Conservation (phyloP, 148 eudicot genomes). For the Vaccinium myrtillus region DNA sequence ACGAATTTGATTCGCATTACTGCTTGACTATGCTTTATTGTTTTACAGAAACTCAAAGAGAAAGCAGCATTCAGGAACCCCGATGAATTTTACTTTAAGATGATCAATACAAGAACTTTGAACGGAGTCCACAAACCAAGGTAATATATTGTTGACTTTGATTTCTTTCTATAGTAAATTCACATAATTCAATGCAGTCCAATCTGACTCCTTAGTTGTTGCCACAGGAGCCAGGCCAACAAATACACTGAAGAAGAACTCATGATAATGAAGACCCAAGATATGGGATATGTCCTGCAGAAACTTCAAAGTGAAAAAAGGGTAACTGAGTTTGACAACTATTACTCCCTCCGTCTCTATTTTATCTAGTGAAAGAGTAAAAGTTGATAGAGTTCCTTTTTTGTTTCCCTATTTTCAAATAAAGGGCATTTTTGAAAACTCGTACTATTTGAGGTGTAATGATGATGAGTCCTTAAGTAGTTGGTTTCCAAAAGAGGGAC, state of each 20-base stretch:
- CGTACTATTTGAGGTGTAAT: neutral
- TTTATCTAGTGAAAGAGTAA: neutral
- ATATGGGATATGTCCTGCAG: constrained; percentile 70
- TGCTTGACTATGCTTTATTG: neutral
- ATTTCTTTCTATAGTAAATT: neutral
- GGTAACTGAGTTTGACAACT: constrained; percentile 27
- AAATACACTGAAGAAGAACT: constrained; percentile 70
- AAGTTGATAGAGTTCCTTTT: neutral
- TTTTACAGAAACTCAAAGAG: constrained; percentile 63
- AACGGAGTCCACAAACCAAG: constrained; percentile 69
- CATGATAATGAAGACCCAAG: constrained; percentile 82
- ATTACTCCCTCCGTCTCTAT: neutral
- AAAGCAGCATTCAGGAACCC: constrained; percentile 78
- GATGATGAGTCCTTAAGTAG: neutral
- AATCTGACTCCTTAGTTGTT: constrained; percentile 15
- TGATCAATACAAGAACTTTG: constrained; percentile 59
- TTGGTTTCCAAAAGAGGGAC: neutral
- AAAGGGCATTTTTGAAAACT: neutral
- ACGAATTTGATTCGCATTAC: neutral
- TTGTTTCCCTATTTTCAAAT: neutral
- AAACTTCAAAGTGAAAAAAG: constrained; percentile 83
- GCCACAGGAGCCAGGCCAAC: constrained; percentile 60
- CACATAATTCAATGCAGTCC: neutral
- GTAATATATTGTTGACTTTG: constrained; percentile 33
- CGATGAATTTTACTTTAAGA: constrained; percentile 79